Base-by-base conservation (phyloP, 208 protist genomes). In the Acanthamoeba triangularis region DNA sequence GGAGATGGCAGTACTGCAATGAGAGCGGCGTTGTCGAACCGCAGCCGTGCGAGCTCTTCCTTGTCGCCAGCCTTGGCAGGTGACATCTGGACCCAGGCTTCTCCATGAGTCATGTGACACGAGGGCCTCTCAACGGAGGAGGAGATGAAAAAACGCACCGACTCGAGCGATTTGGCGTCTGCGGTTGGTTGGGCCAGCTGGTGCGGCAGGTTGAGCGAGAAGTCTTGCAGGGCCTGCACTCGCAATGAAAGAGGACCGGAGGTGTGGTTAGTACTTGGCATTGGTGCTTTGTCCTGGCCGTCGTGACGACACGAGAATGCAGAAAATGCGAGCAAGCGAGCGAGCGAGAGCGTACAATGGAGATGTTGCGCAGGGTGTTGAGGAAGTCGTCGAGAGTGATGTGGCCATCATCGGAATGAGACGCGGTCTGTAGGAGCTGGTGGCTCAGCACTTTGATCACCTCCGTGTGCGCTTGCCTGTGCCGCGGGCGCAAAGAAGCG, bases 381-480 rank as follows among this genome's bases (percentile, higher is more conserved):
- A 88, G 41, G 13, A 88, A 88, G 80, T 88, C 80, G 18, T 88
- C 80, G n/a, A 65, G n/a, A 6, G 80, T 65, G 80, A 88, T 37
- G 7, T 54, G 52, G 7, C 80, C 80, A 23, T 88, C 80, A 2
- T 54, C n/a, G 1, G 80, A 56, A 4, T 88, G 20, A 7, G 49
- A n/a, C 8, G 80, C 13, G 16, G 52, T 23, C n/a, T 63, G 80
- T 41, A 44, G 44, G 16, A 88, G n/a, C n/a, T 88, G 80, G 80
- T 63, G 7, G 49, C 7, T 25, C 28, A 88, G 30, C 20, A 88
- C 80, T 28, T 63, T 88, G 80, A 88, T 33, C 44, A 88, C 30
- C 49, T 88, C 80, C 52, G 6, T 33, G n/a, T 88, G 44, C 49
- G 41, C 52, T 33, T 88, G 41, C 0, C 80, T 88, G 49, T 84